Evolutionary conservation across 352 stramenopile genomes (phyloP), one percentile per base, ranked within the genome.

Genomic region (Globisporangium apiculatum): DNA sequence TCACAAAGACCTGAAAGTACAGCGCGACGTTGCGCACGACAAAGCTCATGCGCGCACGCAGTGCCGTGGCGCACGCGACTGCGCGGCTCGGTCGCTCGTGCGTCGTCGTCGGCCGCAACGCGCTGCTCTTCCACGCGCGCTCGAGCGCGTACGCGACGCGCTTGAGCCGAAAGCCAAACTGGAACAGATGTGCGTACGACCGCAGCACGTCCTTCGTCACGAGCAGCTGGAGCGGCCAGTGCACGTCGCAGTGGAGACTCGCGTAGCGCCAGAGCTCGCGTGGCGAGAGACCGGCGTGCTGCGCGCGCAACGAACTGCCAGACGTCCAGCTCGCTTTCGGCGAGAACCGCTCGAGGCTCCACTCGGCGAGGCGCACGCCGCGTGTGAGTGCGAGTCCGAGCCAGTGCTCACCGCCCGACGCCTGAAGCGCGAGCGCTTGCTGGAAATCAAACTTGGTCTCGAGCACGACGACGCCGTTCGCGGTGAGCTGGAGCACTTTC

Each of bases 101-200:
- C 2, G 60, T 67, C 18, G 18, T 24, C 18, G 18, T 2, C 18
- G 18, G 18, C 10, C 75, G 74, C 37, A 86, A 53, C 3, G 61
- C 61, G 31, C 35, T 58, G 60, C 67, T 69, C 49, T 89, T 90
- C 80, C 79, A 93, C 7, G 72, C 78, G 45, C 72, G 55, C 42
- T 91, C 80, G 1, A 93, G 67, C 37, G 75, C 83, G 51, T 89
- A 68, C 0, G 77, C 68, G 11, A 89, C 67, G 24, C 83, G 83
- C 54, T 93, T 93, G 47, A 93, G 59, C 2, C 79, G 79, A 51
- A 93, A 89, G 46, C 74, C 87, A 51, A 93, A 88, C 64, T 89
- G 80, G 60, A 91, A 93, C 37, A 93, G 52, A 12, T 84, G 69
- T n/a, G 62, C 64, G 53, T 93, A 93, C 6, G 70, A 81, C 7